Conservation (phyloP, 2,329 filamentous ascomycete species). For the Hymenoscyphus albidus region DNA sequence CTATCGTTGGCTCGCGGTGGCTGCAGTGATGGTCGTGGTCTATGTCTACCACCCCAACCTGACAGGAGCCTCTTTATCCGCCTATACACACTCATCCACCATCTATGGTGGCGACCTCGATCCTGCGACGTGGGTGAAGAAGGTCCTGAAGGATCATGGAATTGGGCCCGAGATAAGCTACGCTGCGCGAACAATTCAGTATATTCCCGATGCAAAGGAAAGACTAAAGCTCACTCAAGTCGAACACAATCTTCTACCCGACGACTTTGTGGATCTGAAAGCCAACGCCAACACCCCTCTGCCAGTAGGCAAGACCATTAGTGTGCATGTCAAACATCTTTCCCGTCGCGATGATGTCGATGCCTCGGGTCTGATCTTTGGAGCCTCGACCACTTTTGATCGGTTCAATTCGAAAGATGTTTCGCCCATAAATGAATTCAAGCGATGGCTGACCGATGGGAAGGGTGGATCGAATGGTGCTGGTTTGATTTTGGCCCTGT, state of each 20-base stretch:
- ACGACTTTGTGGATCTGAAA: slow-evolving; percentile 25
- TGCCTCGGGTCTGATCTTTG: slow-evolving; percentile 55
- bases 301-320: slow-evolving; percentile 22
- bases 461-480: slow-evolving; percentile 53
- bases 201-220: slow-evolving; percentile 28
- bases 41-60: slow-evolving; percentile 21
- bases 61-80: slow-evolving; percentile 10
- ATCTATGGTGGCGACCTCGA: background rate
- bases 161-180: slow-evolving; percentile 31
- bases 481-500: slow-evolving; percentile 51
- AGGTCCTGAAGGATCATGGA: slow-evolving; percentile 25
- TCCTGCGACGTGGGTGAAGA: slow-evolving; percentile 24
- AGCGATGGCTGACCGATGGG: slow-evolving; percentile 56
- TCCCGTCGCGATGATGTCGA: slow-evolving; percentile 49
- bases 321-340: slow-evolving; percentile 37
- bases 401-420: slow-evolving; percentile 50
- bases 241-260: slow-evolving; percentile 28
- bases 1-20: slow-evolving; percentile 21
- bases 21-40: slow-evolving; percentile 18
- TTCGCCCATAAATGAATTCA: slow-evolving; percentile 55
- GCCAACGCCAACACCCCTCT: slow-evolving; percentile 17
- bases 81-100: slow-evolving; percentile 9
- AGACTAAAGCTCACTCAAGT: slow-evolving; percentile 27
- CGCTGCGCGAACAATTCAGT: slow-evolving; percentile 30
- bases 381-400: slow-evolving; percentile 55